Percentiles rank a stretch among this genome's conserved stretches.
phyloP scores from a whole-genome alignment of 75 land plant species.

The Picea glauca region DNA sequence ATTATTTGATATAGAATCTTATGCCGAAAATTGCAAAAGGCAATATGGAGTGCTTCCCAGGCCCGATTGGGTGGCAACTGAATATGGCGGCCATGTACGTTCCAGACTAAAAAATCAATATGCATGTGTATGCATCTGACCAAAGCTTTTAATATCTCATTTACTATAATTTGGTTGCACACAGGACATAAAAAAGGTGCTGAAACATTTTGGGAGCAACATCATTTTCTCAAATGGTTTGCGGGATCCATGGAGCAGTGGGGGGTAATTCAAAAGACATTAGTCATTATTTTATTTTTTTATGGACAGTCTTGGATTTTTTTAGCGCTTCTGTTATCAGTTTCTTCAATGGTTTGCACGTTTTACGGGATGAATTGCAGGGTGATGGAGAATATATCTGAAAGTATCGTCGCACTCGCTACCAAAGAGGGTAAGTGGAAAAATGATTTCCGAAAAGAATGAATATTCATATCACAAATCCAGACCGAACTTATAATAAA shows the following conservation, averaged over 20 bases:
- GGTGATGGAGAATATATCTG: no score
- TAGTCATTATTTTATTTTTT: not conserved
- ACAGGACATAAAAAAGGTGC: constrained; percentile 9
- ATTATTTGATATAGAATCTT: constrained; percentile 23
- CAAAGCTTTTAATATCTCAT: not conserved
- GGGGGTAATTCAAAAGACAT: not conserved
- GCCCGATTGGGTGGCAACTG: not conserved
- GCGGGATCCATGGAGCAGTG: constrained; percentile 21
- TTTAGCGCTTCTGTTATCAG: not conserved
- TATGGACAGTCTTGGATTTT: not conserved
- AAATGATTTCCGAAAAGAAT: no score
- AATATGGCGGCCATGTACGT: not conserved
- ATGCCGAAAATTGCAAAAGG: constrained; percentile 13
- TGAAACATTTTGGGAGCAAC: constrained; percentile 10
- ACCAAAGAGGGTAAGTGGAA: not conserved
- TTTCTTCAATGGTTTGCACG: no score
- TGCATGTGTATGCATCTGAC: not conserved
- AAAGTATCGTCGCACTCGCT: no score
- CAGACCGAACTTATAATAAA: no score
- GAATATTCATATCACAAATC: no score
- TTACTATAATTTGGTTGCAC: not conserved
- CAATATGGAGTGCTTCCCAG: not conserved
- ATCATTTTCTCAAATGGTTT: constrained; percentile 17
- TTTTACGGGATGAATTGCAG: not conserved
- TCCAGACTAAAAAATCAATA: not conserved